Evolutionary conservation across 106 monocot species (phyloP).

Genomic region (Dendrobium officinale): DNA sequence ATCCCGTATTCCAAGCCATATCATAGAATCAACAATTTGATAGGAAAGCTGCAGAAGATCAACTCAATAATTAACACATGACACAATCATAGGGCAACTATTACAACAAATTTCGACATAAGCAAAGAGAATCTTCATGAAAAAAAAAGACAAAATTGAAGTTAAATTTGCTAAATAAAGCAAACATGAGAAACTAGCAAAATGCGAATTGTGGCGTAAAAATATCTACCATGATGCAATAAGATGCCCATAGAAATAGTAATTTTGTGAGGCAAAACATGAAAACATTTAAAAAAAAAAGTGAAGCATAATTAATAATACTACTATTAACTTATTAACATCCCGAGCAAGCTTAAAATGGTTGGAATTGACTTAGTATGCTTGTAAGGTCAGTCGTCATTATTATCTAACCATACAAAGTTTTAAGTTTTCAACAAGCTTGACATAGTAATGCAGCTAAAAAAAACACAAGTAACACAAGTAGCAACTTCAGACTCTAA

Average conservation of each 20-base stretch:
- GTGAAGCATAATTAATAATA: background rate
- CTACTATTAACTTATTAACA: too few species aligned
- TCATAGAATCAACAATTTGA: constrained; percentile 71
- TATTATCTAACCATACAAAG: too few species aligned
- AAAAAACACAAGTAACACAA: too few species aligned
- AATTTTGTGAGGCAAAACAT: background rate
- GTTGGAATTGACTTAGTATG: too few species aligned
- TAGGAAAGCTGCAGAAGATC: constrained; percentile 62
- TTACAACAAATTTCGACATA: background rate
- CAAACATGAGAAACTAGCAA: background rate
- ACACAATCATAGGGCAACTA: background rate
- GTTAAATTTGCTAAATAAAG: background rate
- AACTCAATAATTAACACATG: background rate
- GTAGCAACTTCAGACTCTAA: too few species aligned
- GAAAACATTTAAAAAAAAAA: background rate
- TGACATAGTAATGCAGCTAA: too few species aligned
- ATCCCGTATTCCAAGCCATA: constrained; percentile 77
- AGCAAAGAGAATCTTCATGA: background rate
- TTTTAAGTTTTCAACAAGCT: too few species aligned
- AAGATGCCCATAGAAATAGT: background rate
- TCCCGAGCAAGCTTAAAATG: too few species aligned
- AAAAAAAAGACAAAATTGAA: background rate
- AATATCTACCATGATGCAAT: background rate
- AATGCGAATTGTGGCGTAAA: background rate
- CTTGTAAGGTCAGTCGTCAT: too few species aligned